Conservation (phyloP, 73 alveolate genomes). For the Stentor coeruleus region DNA sequence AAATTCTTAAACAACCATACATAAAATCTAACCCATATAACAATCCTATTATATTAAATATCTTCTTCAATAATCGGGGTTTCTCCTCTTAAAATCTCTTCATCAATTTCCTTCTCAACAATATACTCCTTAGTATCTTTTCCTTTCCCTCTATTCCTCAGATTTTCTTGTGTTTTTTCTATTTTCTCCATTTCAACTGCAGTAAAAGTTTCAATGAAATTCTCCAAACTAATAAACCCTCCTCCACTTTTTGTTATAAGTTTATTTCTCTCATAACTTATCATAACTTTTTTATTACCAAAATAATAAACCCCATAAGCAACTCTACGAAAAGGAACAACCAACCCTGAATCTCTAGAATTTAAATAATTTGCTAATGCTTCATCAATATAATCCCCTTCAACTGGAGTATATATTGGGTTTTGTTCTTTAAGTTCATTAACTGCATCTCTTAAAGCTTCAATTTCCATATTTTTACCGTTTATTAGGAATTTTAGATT, state of each 20-base stretch:
- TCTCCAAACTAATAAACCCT: constrained; percentile 41
- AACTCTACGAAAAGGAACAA: constrained; percentile 40
- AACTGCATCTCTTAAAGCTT: not conserved
- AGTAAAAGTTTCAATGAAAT: constrained; percentile 39
- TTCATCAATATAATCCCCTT: constrained; percentile 44
- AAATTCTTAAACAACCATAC: constrained; percentile 97
- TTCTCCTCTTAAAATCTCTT: not conserved
- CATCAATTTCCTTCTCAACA: too few species aligned
- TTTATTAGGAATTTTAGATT: not conserved
- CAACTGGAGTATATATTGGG: constrained; percentile 37
- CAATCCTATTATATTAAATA: constrained; percentile 55
- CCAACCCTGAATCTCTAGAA: constrained; percentile 18
- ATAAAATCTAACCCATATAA: constrained; percentile 52
- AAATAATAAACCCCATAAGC: constrained; percentile 43
- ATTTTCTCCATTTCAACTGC: not conserved
- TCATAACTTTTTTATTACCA: constrained; percentile 40
- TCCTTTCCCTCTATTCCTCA: constrained; percentile 59
- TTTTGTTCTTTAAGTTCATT: not conserved
- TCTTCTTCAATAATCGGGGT: constrained; percentile 31
- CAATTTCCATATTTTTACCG: not conserved
- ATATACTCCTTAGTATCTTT: not conserved
- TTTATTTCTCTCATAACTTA: constrained; percentile 40
- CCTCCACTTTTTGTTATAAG: constrained; percentile 50
- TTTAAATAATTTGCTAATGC: constrained; percentile 40
- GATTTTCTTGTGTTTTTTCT: too few species aligned